Conservation (phyloP, 139 green algal species). For the Volvox reticuliferus region DNA sequence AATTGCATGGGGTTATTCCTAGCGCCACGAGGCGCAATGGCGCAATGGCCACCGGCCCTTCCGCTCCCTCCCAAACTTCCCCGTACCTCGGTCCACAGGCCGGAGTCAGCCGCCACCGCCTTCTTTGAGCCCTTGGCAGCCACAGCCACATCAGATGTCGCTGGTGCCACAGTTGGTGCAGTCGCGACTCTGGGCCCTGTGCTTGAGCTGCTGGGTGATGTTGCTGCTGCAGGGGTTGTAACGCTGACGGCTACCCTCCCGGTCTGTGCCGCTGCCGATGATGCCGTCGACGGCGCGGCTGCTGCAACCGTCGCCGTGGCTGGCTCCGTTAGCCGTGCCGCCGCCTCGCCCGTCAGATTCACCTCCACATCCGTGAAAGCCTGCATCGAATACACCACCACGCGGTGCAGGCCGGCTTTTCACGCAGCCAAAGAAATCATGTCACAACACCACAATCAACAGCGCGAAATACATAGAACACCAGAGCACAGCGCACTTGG, state of each 20-base stretch:
- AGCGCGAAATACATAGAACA: too few species aligned
- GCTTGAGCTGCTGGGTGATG: not conserved
- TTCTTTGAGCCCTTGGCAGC: conserved; percentile 13
- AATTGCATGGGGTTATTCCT: too few species aligned
- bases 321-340: not conserved
- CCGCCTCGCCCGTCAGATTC: conserved; percentile 54
- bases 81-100: conserved; percentile 47
- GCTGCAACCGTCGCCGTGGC: not conserved
- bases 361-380: conserved; percentile 87
- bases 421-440: too few species aligned
- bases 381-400: not conserved
- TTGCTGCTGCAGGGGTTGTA: not conserved
- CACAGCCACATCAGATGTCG: not conserved
- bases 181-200: not conserved
- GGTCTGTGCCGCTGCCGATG: not conserved
- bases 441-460: too few species aligned
- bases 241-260: not conserved
- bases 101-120: conserved; percentile 7
- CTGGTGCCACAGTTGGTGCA: not conserved
- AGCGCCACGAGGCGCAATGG: too few species aligned
- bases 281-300: not conserved
- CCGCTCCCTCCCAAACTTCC: not conserved
- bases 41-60: too few species aligned
- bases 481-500: too few species aligned
- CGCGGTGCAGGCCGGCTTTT: too few species aligned